These are phyloP conservation scores for Plasmodium yoelii DNA, from an alignment of 169 alveolate species.

Conservation along the genomic window DNA sequence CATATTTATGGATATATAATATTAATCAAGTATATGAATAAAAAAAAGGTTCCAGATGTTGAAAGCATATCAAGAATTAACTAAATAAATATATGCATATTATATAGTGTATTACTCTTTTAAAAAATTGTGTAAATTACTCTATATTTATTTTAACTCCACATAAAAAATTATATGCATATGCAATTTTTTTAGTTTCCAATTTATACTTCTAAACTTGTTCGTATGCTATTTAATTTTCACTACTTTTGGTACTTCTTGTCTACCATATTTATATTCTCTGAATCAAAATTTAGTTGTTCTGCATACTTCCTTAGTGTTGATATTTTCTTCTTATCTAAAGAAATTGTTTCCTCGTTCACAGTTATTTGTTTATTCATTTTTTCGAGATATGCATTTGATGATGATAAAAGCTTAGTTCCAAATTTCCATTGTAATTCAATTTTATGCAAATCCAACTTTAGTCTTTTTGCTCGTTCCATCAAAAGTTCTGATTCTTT, in stretches of 20 bases:
- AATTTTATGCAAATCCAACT: slow-evolving; percentile 51
- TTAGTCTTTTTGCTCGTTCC: slow-evolving; percentile 18
- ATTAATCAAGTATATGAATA: too few relatives aligned
- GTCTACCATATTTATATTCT: background rate
- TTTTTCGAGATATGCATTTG: slow-evolving; percentile 40
- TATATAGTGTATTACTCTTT: too few relatives aligned
- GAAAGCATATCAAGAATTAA: too few relatives aligned
- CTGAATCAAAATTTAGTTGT: slow-evolving; percentile 24
- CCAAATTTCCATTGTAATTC: slow-evolving; percentile 73
- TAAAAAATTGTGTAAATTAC: too few relatives aligned
- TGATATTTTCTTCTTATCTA: slow-evolving; percentile 37
- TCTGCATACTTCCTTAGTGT: slow-evolving; percentile 37
- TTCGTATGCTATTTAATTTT: too few relatives aligned
- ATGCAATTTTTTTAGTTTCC: too few relatives aligned
- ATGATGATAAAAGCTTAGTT: slow-evolving; percentile 44
- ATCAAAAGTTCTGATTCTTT: slow-evolving; percentile 25
- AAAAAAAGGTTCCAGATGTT: too few relatives aligned
- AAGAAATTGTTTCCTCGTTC: slow-evolving; percentile 47
- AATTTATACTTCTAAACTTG: too few relatives aligned
- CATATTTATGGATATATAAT: too few relatives aligned
- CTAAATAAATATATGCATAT: too few relatives aligned
- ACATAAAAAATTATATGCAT: too few relatives aligned
- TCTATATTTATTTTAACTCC: too few relatives aligned
- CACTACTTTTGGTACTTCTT: slow-evolving; percentile 3
- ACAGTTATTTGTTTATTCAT: slow-evolving; percentile 49